These are phyloP conservation scores for Medicago truncatula DNA, from an alignment of 306 rosid genomes.

Conservation along the genomic window MtrunA17r5.0-ANR NC_053044.1:38070501-38071000, in stretches of 20 bases:
- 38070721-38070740: not conserved
- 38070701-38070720: not conserved
- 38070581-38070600: not conserved
- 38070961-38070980: too few relatives aligned
- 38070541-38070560: not conserved
- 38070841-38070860: not conserved
- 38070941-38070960: too few relatives aligned
- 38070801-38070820: not conserved
- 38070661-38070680: not conserved
- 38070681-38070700: slow-evolving; percentile 9
- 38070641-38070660: not conserved
- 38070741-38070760: not conserved
- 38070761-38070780: slow-evolving; percentile 21
- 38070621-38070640: not conserved
- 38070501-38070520: too few relatives aligned
- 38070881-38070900: not conserved
- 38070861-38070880: not conserved
- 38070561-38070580: slow-evolving; percentile 6
- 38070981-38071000: too few relatives aligned
- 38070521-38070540: too few relatives aligned
- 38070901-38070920: not conserved
- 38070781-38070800: slow-evolving; percentile 5
- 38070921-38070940: not conserved
- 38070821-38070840: slow-evolving; percentile 19
- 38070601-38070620: not conserved